Percentiles rank a stretch among this genome's conserved stretches.
Evolutionary conservation across 345 rosid genomes (phyloP).

Genomic region (Psidium guajava): DNA sequence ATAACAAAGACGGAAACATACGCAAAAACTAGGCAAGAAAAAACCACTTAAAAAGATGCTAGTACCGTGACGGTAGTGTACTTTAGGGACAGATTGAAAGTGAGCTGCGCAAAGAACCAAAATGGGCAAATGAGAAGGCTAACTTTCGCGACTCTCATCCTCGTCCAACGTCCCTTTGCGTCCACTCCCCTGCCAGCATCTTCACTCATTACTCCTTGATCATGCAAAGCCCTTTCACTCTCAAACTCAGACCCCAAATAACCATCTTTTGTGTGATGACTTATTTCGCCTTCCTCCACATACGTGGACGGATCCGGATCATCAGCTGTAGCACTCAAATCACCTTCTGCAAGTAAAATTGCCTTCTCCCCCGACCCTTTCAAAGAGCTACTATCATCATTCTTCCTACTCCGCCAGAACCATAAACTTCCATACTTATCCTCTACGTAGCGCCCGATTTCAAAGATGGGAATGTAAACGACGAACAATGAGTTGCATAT

Average conservation of each 20-base stretch:
- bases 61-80: constrained; percentile 81
- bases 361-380: constrained; percentile 35
- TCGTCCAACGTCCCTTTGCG: constrained; percentile 83
- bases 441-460: constrained; percentile 56
- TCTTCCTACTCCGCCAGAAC: constrained; percentile 46
- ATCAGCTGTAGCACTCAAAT: constrained; percentile 11
- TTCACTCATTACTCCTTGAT: constrained; percentile 7
- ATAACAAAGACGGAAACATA: not conserved
- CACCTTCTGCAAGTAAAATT: constrained; percentile 49
- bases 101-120: constrained; percentile 91
- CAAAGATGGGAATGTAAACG: constrained; percentile 71
- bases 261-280: constrained; percentile 15
- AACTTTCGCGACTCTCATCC: constrained; percentile 66
- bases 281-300: constrained; percentile 24
- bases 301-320: constrained; percentile 7
- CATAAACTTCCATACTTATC: constrained; percentile 55
- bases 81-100: constrained; percentile 83
- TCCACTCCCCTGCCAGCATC: constrained; percentile 31
- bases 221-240: constrained; percentile 9
- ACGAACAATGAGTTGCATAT: constrained; percentile 90
- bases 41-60: constrained; percentile 7
- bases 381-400: constrained; percentile 12
- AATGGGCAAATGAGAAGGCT: constrained; percentile 78
- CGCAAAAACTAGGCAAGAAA: not conserved
- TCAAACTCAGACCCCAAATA: constrained; percentile 19